These are phyloP conservation scores for Annulohypoxylon moriforme DNA, from an alignment of 495 filamentous ascomycete species.

Conservation along the genomic window DNA sequence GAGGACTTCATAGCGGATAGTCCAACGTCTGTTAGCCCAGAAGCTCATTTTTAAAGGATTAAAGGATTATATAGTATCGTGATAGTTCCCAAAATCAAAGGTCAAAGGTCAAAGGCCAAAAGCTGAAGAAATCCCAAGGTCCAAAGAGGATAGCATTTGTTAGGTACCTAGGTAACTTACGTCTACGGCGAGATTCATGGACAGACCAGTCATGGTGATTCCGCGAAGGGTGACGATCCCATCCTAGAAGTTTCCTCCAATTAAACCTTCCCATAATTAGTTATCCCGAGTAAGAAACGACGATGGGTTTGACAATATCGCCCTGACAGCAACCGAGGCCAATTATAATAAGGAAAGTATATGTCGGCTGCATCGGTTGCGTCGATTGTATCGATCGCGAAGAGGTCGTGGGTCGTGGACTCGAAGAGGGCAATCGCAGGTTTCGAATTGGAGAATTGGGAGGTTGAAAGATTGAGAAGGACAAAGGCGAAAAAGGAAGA, in stretches of 20 bases:
- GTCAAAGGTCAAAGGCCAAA: neutral
- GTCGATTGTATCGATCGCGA: neutral
- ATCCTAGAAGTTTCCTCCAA: slow-evolving; percentile 56
- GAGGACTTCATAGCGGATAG: slow-evolving; percentile 61
- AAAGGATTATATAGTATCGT: too few relatives aligned
- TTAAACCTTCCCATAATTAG: slow-evolving; percentile 47
- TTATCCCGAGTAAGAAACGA: neutral
- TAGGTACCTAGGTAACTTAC: slow-evolving; percentile 45
- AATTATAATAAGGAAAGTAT: slow-evolving; percentile 7
- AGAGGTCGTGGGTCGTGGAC: neutral
- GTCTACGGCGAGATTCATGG: slow-evolving; percentile 52
- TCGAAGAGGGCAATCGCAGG: neutral
- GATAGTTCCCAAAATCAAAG: neutral
- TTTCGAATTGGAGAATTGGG: neutral
- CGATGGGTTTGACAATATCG: neutral
- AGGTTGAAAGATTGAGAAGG: neutral
- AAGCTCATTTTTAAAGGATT: slow-evolving; percentile 19
- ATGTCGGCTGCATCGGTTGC: neutral
- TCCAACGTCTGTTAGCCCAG: slow-evolving; percentile 30
- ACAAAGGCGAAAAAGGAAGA: neutral
- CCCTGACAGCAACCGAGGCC: neutral
- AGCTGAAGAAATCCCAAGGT: neutral
- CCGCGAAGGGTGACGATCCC: slow-evolving; percentile 52
- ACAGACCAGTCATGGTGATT: slow-evolving; percentile 52
- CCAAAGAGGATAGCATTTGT: neutral